Base-by-base conservation (phyloP, 371 early-diverging fungal genomes). In the Mucor circinelloides region DNA sequence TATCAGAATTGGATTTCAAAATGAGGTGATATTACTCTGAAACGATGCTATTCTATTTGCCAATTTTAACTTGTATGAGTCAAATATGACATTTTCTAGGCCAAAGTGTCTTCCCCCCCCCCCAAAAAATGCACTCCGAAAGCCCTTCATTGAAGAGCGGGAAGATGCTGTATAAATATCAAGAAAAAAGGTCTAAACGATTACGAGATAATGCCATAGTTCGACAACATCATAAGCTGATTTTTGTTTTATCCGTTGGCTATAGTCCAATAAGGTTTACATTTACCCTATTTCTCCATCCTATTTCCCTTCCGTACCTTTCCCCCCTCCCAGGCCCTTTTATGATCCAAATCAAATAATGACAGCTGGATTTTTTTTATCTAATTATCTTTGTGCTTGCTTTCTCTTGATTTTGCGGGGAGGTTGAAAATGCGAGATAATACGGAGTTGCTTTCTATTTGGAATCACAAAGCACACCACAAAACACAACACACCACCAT, bases 81-180 rank as follows among this genome's bases (percentile, higher is more conserved):
- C 50, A 50, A 50, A 50, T 23, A 50, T 50, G 50, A 23, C 50
- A 50, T 50, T 50, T 25, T 2, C 12, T 12, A 50, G 5, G 25
- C 12, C 50, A 19, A 4, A 7, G 19, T 7, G 5, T 6, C n/a
- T 44, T 23, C 48, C 6, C 23, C 48, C 48, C 48, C 48, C 48
- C 4, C 23, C 10, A n/a, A n/a, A n/a, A 34, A 36, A 36, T 36
- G 36, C 50, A 50, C 50, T 25, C 50, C 50, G 50, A 23, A 36
- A 12, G 23, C 25, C 13, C 50, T 50, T 23, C 36, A 36, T 36
- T 36, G 21, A 48, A 12, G 23, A 8, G 23, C 50, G 50, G 50
- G 50, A 50, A 50, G 21, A 50, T 50, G 25, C 50, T 50, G 50
- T 50, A 50, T 50, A 50, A 50, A 50, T 50, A 50, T 50, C 23